Evolutionary conservation across 163 green algal species (phyloP).

Genomic region (Coccomyxa subellipsoidea): DNA sequence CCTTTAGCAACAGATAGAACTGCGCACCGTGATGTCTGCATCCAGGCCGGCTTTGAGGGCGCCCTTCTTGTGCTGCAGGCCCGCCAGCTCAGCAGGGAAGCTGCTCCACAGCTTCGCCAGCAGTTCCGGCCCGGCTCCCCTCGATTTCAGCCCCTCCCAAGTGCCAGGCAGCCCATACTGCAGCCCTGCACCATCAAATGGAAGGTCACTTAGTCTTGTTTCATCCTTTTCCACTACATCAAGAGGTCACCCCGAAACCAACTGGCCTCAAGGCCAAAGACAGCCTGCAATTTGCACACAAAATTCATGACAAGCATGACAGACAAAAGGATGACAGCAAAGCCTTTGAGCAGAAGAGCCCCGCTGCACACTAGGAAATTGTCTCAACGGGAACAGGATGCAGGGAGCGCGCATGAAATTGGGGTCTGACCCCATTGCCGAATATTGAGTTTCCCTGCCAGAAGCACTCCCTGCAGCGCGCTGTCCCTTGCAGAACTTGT

Average conservation of each 20-base stretch:
- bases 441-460: too few relatives aligned
- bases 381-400: too few relatives aligned
- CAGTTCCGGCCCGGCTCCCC: conserved; percentile 23
- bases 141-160: conserved; percentile 22
- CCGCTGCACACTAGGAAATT: not conserved
- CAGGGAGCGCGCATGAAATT: too few relatives aligned
- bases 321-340: too few relatives aligned
- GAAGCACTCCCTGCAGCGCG: too few relatives aligned
- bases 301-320: too few relatives aligned
- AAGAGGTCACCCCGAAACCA: not conserved
- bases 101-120: conserved; percentile 52
- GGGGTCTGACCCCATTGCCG: too few relatives aligned
- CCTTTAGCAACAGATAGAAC: not conserved
- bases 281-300: too few relatives aligned
- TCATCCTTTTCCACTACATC: not conserved
- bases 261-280: not conserved
- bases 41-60: conserved; percentile 64
- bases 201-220: not conserved
- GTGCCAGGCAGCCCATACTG: conserved; percentile 84
- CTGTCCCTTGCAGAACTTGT: too few relatives aligned
- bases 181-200: conserved; percentile 39
- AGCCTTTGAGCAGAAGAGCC: not conserved
- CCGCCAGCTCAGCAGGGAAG: conserved; percentile 57
- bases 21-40: conserved; percentile 80
- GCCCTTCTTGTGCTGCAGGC: conserved; percentile 63